Base-by-base conservation (phyloP, 805 yeast species). In the Hanseniaspora pseudoguilliermondii region DNA sequence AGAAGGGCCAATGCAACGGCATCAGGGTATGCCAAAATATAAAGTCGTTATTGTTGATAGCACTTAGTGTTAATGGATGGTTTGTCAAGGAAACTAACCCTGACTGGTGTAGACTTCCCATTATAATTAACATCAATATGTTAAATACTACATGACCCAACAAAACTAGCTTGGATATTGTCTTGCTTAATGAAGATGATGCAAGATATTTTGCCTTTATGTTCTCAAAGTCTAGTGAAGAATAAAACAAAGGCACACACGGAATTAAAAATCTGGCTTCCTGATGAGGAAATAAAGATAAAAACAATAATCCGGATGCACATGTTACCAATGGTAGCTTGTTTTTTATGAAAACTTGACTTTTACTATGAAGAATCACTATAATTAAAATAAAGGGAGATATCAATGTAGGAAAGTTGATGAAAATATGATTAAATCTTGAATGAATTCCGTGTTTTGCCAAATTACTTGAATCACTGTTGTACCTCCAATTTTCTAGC, bases 201-300 rank as follows among this genome's bases (percentile, higher is more conserved):
- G 29, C 6, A n/a, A 6, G 3, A 29, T 41, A 25, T 10, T 42
- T 42, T 18, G 23, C 38, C 1, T 16, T 32, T 29, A 40, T 32
- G 9, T 15, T 20, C 4, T 21, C 20, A 23, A n/a, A 50, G 21
- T 52, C 32, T 15, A 47, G 29, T 11, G 56, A 46, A 2, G 35
- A 35, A 11, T 46, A 77, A 9, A 80, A 64, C 11, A 90, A 69
- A 0, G 98, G 97, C 1, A 85, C 71, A 21, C 84, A 64, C 0
- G 98, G 97, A 0, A 82, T 65, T 46, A 95, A 69, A 65, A 93
- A 93, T 54, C 99, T 73, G n/a, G 88, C 73, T 65, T 93, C 99
- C 67, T 93, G 99, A 66, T 93, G 99, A 16, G 95, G 95, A 23
- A 88, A 75, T 0, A 80, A 2, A 0, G 97, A 53, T 29, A 46